Evolutionary conservation across 768 basidiomycete genomes (phyloP), one percentile per base, ranked within the genome.

Genomic region (Panaeolus papilionaceus): DNA sequence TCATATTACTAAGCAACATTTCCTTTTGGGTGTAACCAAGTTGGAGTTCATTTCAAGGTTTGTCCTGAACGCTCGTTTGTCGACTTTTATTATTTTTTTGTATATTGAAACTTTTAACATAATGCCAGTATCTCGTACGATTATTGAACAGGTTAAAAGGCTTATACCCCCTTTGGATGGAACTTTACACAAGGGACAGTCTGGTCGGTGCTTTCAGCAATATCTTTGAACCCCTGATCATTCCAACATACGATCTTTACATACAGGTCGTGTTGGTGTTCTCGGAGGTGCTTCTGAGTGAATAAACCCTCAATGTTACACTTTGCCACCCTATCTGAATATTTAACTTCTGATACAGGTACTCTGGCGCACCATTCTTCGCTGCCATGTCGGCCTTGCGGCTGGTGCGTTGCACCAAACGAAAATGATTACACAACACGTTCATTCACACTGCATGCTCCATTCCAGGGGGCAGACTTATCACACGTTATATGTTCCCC

Each of bases 401-500:
- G 71, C 85, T 98, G 75, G 95, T 94, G 73, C 65, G 83, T 82
- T 58, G 4, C 54, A 37, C 28, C 26, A 28, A 58, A 16, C 11
- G 12, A 58, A 58, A 58, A 58, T 14, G 54, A 28, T 58, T 28
- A 28, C 54, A 6, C 14, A 16, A 16, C 20, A 37, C 23, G 9
- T 51, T 58, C 28, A 58, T 58, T 33, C 54, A 7, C 28, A 58
- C 54, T n/a, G 20, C 33, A 37, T 37, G 33, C 26, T 16, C 1
- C 54, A 58, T 54, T 61, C 23, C 20, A 94, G 93, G 96, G 96
- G 39, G 94, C 92, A 62, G 97, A 99, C 78, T 84, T 98, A 23
- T 96, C 96, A 26, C 98, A 99, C 84, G 94, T 99, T 67, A 97
- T 99, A 65, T 99, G 98, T 80, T 91, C 96, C 6, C 97, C 97